Evolutionary conservation across 192 early-diverging fungal species (phyloP), one percentile per base, ranked within the genome.

Genomic region (Cetraspora pellucida): DNA sequence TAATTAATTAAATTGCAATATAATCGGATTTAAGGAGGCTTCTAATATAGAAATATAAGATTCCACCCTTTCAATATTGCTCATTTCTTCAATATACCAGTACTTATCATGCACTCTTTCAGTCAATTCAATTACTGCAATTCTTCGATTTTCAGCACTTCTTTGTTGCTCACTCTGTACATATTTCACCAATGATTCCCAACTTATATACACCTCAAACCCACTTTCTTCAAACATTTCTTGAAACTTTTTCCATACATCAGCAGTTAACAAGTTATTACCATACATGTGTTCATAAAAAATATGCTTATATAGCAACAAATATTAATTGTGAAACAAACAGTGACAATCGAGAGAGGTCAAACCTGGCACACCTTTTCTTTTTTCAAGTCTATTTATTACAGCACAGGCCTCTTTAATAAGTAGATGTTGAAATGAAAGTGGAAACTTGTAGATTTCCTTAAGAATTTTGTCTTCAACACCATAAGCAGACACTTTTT

Each of bases 181-280:
- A 37, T 37, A 37, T 37, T 37, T 5, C 31, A 37, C 31, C 1
- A 37, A 37, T 37, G 5, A 37, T 37, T 37, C 31, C 5, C 31
- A 5, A 37, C 31, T 37, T 37, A 5, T 5, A 5, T 37, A 37
- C 5, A 37, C 31, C 31, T 37, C 31, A 37, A 71, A 44, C 9
- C 68, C 77, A 77, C 27, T 45, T 59, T 77, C 55, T 70, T 77
- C 37, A 45, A 70, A 77, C 54, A 70, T 77, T 54, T 27, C 16
- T 44, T 77, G 23, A 66, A 66, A 77, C 11, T 10, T 54, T 30
- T 45, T 43, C 67, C 67, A 77, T 43, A 25, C 55, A 10, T 77
- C 67, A 17, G 19, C 16, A 28, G 16, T 71, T 23, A 77, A 70
- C 13, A 77, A 49, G 25, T 71, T 71, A 23, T 47, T 71, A 28